Base-by-base conservation (phyloP, 2,329 filamentous ascomycete species). In the Xylaria sp. region DNA sequence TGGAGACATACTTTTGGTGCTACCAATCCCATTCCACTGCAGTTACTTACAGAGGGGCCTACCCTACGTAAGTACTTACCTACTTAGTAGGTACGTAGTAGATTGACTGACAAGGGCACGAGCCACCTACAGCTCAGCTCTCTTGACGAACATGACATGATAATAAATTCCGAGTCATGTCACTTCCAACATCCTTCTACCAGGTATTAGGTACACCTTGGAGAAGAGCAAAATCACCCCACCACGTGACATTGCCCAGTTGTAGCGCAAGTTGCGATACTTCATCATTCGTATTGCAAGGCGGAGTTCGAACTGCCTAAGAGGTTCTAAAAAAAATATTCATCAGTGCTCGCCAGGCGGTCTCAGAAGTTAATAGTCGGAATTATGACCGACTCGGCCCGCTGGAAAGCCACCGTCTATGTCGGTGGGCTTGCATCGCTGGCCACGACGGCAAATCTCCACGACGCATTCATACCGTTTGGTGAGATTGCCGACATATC, bases 381-480 rank as follows among this genome's bases (percentile, higher is more conserved):
- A 63, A 71, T 83, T 68, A 97, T 98, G 93, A 90, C 93, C 37
- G 94, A 98, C 80, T 85, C 91, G 62, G 84, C 92, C 60, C 90
- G 95, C 71, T 91, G 95, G 82, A 98, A 97, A 82, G 90, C 93
- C 54, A 99, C 96, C 12, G 87, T 99, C 70, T 97, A 97, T 79
- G 93, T 99, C 60, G 94, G 94, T 71, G 95, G 95, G 37, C 88
- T 99, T 60, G 91, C 96, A 73, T 89, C 91, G 70, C 86, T 90
- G 60, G 94, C 97, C 67, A 95, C 91, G 13, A 84, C 85, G 44
- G 87, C 89, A 69, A 92, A 91, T 69, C 85, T 99, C 55, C 91
- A 94, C 75, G 93, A 97, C 76, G 94, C 94, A 64, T 99, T 99
- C 82, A 88, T 99, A 66, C 96, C 97, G 0, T 99, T 99, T 80